These are phyloP conservation scores for Diaporthe humulicola DNA, from an alignment of 2,329 filamentous ascomycete genomes.

Conservation along the genomic window DNA sequence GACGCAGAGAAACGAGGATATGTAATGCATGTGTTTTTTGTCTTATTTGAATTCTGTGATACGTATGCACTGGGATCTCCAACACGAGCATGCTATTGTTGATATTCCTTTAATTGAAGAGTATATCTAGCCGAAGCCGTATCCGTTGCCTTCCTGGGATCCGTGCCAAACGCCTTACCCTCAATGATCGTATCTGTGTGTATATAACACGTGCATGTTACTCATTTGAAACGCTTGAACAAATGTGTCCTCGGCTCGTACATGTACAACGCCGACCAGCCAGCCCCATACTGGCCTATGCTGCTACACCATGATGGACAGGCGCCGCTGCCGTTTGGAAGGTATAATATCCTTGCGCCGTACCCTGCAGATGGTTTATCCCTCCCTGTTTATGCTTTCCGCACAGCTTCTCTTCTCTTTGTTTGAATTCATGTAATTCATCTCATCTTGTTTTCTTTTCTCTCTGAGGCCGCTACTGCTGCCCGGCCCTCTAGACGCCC, in stretches of 20 bases:
- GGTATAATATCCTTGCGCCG: slow-evolving; percentile 1
- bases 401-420: no score
- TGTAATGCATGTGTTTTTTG: not conserved
- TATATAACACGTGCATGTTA: not conserved
- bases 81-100: not conserved
- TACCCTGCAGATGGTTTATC: not conserved
- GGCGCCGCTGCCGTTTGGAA: not conserved
- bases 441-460: not conserved
- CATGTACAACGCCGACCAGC: not conserved
- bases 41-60: slow-evolving; percentile 4
- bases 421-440: no score
- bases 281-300: not conserved
- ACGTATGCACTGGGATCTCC: not conserved
- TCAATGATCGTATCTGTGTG: not conserved
- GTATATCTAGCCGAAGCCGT: not conserved
- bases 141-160: not conserved
- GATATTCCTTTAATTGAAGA: not conserved
- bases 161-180: not conserved
- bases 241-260: not conserved
- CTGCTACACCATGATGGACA: not conserved
- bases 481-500: slow-evolving; percentile 50
- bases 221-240: no score
- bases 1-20: slow-evolving; percentile 7
- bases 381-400: not conserved
- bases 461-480: not conserved